Evolutionary conservation across 2,329 filamentous ascomycete genomes (phyloP).

Genomic region (Colletotrichum sp.): DNA sequence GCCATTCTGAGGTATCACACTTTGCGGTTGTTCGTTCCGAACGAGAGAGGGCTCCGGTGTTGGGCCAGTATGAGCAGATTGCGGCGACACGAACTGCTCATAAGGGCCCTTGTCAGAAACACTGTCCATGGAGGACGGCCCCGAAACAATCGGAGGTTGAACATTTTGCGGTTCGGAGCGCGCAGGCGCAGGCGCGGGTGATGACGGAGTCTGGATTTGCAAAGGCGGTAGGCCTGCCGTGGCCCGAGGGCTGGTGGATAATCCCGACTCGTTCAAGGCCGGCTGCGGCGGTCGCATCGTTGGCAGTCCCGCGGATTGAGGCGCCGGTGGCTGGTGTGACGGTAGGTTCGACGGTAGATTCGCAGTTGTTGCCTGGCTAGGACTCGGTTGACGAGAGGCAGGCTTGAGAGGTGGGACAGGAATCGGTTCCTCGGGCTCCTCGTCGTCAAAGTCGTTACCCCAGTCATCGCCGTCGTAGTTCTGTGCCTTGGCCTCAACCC

Average conservation of each 20-base stretch:
- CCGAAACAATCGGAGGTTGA: neutral
- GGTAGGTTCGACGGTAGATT: conserved; percentile 22
- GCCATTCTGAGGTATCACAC: conserved; percentile 5
- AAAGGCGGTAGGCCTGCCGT: conserved; percentile 32
- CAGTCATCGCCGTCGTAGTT: conserved; percentile 95
- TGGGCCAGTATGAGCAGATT: conserved; percentile 17
- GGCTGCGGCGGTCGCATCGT: conserved; percentile 26
- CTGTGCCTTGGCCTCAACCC: conserved; percentile 86
- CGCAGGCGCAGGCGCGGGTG: neutral
- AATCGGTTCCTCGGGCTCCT: conserved; percentile 49
- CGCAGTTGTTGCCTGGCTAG: conserved; percentile 36
- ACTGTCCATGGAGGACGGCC: conserved; percentile 7
- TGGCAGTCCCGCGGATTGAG: conserved; percentile 26
- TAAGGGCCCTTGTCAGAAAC: conserved; percentile 15
- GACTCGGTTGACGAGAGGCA: conserved; percentile 29
- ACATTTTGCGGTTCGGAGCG: conserved; percentile 11
- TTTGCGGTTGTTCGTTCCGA: conserved; percentile 2
- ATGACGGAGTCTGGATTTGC: conserved; percentile 33
- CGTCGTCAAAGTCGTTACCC: conserved; percentile 70
- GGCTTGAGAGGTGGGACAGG: conserved; percentile 32
- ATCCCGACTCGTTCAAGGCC: conserved; percentile 6
- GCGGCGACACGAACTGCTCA: conserved; percentile 25
- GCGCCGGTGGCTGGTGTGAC: conserved; percentile 23
- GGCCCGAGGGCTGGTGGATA: conserved; percentile 26
- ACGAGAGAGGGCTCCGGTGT: neutral